Conservation (phyloP, 768 basidiomycete species). For the Russula foetens region DNA sequence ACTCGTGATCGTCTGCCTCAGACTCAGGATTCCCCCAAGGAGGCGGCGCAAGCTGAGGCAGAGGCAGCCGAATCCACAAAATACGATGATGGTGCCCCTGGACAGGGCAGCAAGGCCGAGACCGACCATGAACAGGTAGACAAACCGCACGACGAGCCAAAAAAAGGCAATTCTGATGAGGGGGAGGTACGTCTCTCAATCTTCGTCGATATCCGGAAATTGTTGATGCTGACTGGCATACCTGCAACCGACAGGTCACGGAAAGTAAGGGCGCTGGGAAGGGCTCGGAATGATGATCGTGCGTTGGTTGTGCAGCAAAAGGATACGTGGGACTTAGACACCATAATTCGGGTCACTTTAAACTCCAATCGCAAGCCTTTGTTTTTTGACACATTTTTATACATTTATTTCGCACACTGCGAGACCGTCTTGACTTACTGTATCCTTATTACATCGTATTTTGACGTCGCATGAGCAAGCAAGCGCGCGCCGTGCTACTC, state of each 20-base stretch:
- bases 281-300: neutral
- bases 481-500: neutral
- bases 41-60: constrained; percentile 23
- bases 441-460: no score
- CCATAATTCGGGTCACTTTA: neutral
- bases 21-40: constrained; percentile 22
- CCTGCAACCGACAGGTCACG: neutral
- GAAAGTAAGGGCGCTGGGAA: constrained; percentile 1
- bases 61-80: constrained; percentile 13
- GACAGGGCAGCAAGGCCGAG: constrained; percentile 22
- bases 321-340: neutral
- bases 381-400: neutral
- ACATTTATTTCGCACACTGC: neutral
- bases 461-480: no score
- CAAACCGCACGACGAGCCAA: constrained; percentile 16
- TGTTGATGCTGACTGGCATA: neutral
- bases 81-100: constrained; percentile 18
- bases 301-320: neutral
- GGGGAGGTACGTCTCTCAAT: constrained; percentile 9
- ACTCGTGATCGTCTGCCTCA: constrained; percentile 1
- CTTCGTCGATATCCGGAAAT: no score
- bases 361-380: neutral
- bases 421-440: neutral
- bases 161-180: constrained; percentile 16
- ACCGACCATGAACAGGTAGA: constrained; percentile 21